Percentiles rank a stretch among this genome's conserved stretches.
These are phyloP conservation scores for Fusarium guadeloupense DNA, from an alignment of 2,329 filamentous ascomycete species.

Conservation along the genomic window DNA sequence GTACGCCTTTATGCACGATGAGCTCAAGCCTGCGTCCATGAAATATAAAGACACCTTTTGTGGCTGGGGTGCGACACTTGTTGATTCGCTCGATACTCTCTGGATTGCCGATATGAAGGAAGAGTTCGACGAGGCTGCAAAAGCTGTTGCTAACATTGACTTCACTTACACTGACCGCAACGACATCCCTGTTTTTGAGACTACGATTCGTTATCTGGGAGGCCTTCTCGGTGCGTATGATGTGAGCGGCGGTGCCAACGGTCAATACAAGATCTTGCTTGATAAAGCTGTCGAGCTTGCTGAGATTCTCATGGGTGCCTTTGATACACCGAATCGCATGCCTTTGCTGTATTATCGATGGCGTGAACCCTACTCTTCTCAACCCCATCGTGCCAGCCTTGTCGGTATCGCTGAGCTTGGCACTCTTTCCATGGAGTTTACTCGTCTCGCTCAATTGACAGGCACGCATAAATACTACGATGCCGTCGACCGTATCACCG, in stretches of 20 bases:
- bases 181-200: slow-evolving; percentile 91
- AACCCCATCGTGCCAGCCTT: slow-evolving; percentile 68
- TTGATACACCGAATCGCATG: slow-evolving; percentile 95
- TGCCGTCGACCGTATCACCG: slow-evolving; percentile 84
- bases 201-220: slow-evolving; percentile 89
- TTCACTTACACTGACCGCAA: slow-evolving; percentile 75
- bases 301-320: slow-evolving; percentile 81
- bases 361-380: slow-evolving; percentile 71
- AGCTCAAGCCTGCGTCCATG: slow-evolving; percentile 78
- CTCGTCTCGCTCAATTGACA: slow-evolving; percentile 85
- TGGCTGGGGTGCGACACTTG: slow-evolving; percentile 87
- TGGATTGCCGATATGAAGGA: slow-evolving; percentile 85
- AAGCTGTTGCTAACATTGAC: slow-evolving; percentile 77
- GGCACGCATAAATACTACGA: slow-evolving; percentile 87
- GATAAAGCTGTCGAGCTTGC: slow-evolving; percentile 82
- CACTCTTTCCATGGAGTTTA: slow-evolving; percentile 88
- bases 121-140: slow-evolving; percentile 82
- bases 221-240: slow-evolving; percentile 89
- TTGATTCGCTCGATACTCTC: slow-evolving; percentile 83
- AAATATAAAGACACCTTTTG: slow-evolving; percentile 82
- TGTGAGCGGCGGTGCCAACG: slow-evolving; percentile 70
- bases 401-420: slow-evolving; percentile 77
- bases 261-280: slow-evolving; percentile 71
- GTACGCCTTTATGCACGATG: slow-evolving; percentile 86
- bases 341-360: slow-evolving; percentile 83